These are phyloP conservation scores for Pseudogymnoascus sp. DNA, from an alignment of 2,329 filamentous ascomycete genomes.

Conservation along the genomic window DNA sequence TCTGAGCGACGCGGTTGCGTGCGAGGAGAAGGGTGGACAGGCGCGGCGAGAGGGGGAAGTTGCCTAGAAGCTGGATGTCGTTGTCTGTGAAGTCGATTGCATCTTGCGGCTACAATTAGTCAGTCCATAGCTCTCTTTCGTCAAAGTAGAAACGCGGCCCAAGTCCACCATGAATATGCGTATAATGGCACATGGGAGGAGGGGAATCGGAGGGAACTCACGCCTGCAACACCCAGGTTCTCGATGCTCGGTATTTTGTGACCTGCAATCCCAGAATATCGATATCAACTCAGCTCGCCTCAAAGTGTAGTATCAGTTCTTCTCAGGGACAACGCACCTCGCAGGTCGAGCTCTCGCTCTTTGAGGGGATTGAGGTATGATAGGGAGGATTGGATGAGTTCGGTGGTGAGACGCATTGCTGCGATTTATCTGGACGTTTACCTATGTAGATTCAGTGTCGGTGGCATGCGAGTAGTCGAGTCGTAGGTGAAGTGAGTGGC, in stretches of 20 bases:
- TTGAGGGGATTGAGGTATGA: slow-evolving; percentile 98
- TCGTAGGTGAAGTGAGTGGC: background rate
- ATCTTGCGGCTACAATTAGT: slow-evolving; percentile 66
- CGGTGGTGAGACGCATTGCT: slow-evolving; percentile 86
- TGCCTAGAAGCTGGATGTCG: slow-evolving; percentile 79
- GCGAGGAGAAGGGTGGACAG: slow-evolving; percentile 81
- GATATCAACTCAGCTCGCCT: slow-evolving; percentile 76
- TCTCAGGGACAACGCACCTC: slow-evolving; percentile 87
- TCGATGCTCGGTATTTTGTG: slow-evolving; percentile 97
- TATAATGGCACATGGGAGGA: slow-evolving; percentile 4
- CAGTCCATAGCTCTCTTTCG: slow-evolving; percentile 6
- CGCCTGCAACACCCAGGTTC: slow-evolving; percentile 90
- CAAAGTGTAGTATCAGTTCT: slow-evolving; percentile 89
- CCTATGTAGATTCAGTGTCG: slow-evolving; percentile 2
- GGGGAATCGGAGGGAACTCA: slow-evolving; percentile 39
- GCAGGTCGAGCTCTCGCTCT: slow-evolving; percentile 96
- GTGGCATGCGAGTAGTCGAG: background rate
- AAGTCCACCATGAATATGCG: background rate
- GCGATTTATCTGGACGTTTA: slow-evolving; percentile 16
- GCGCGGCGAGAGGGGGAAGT: slow-evolving; percentile 87
- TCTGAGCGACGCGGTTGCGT: slow-evolving; percentile 75
- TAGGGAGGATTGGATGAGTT: slow-evolving; percentile 87
- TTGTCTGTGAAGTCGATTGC: slow-evolving; percentile 98
- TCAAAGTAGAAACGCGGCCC: background rate
- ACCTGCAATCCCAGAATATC: slow-evolving; percentile 58